Percentiles rank a stretch among this genome's conserved stretches.
Conservation (phyloP, 1,139 yeast species). For the Lodderomyces pseudojiufengensis region DNA sequence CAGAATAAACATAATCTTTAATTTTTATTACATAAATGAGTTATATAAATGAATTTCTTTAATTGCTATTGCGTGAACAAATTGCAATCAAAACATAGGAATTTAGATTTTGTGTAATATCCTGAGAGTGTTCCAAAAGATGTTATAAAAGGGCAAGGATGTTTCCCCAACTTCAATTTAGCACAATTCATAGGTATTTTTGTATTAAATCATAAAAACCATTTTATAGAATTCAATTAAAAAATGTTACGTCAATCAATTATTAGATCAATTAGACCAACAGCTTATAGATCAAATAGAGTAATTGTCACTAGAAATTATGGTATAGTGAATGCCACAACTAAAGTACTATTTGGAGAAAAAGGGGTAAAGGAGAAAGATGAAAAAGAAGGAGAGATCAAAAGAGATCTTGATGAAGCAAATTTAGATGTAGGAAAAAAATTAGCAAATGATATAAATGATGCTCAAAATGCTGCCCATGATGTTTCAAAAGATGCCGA, state of each 20-base stretch:
- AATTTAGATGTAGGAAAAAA: conserved; percentile 8
- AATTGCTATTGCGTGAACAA: no score
- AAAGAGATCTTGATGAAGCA: conserved; percentile 6
- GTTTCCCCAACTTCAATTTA: no score
- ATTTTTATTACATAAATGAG: no score
- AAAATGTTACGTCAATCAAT: conserved; percentile 6
- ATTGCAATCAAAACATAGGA: no score
- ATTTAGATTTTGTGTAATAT: no score
- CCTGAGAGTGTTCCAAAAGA: no score
- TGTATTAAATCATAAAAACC: no score
- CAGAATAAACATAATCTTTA: no score
- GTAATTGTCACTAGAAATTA: conserved; percentile 6
- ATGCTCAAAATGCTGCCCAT: conserved; percentile 7
- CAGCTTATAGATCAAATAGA: conserved; percentile 1
- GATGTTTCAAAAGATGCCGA: conserved; percentile 22
- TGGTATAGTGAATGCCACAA: conserved; percentile 8
- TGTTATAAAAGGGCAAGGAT: no score
- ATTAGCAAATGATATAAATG: conserved; percentile 7
- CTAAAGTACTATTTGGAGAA: conserved; percentile 9
- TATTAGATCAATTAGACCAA: conserved; percentile 4
- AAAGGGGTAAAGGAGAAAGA: conserved; percentile 10
- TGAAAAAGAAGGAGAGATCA: conserved; percentile 5
- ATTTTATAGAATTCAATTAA: no score
- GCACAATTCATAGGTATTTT: no score
- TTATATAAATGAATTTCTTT: no score